phyloP scores from a whole-genome alignment of 2,329 filamentous ascomycete species.

The Fusarium proliferatum region DNA sequence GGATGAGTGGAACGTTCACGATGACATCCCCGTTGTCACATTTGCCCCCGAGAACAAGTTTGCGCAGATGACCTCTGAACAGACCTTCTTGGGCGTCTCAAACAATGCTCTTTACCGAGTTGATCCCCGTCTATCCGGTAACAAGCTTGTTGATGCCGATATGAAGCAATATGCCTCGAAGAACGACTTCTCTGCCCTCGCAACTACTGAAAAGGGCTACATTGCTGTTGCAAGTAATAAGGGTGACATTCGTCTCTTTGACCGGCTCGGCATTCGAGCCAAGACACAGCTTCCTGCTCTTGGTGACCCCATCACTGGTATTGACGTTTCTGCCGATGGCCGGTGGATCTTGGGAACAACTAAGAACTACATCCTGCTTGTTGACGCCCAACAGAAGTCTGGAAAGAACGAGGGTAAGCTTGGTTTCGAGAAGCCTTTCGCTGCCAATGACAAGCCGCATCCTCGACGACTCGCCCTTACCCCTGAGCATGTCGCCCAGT shows the following conservation, averaged over 20 bases:
- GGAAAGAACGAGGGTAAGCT: constrained; percentile 98
- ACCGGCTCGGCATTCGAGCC: constrained; percentile 94
- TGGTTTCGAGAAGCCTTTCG: constrained; percentile 95
- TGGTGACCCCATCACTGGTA: constrained; percentile 91
- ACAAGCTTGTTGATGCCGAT: constrained; percentile 92
- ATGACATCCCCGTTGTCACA: constrained; percentile 91
- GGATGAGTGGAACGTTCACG: constrained; percentile 98
- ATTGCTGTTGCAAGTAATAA: constrained; percentile 98
- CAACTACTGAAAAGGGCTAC: constrained; percentile 96
- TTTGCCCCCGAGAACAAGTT: constrained; percentile 99
- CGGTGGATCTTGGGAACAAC: constrained; percentile 96
- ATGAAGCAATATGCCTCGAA: constrained; percentile 97
- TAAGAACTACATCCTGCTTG: constrained; percentile 91
- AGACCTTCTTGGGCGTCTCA: constrained; percentile 94
- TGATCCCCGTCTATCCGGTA: constrained; percentile 88
- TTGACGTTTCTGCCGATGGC: constrained; percentile 95
- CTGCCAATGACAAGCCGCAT: constrained; percentile 92
- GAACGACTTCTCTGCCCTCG: constrained; percentile 95
- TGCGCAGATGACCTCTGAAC: constrained; percentile 93
- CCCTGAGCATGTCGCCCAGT: constrained; percentile 94
- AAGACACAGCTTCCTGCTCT: constrained; percentile 97
- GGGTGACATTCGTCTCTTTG: constrained; percentile 96
- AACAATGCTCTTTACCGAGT: constrained; percentile 93
- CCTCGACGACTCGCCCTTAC: constrained; percentile 89
- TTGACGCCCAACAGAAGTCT: constrained; percentile 88